These are phyloP conservation scores for Saccharomyces eubayanus DNA, from an alignment of 805 yeast genomes.

Conservation along the genomic window DNA sequence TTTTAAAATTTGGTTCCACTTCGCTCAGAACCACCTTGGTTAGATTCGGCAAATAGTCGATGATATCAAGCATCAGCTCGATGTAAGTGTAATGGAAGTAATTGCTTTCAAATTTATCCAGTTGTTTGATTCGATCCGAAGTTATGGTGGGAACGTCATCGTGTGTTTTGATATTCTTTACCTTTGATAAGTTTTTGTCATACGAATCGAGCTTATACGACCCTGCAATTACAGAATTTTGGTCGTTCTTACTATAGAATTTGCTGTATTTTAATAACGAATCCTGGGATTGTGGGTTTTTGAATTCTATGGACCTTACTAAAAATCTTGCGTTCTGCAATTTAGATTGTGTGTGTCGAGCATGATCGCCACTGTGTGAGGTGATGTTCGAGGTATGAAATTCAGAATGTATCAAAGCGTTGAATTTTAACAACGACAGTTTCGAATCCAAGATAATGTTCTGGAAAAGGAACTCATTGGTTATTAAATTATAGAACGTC, in stretches of 20 bases:
- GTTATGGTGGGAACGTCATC: not conserved
- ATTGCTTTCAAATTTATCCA: slow-evolving; percentile 17
- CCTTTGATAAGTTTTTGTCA: slow-evolving; percentile 17
- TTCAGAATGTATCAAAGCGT: slow-evolving; percentile 27
- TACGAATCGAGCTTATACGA: slow-evolving; percentile 14
- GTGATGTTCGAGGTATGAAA: slow-evolving; percentile 16
- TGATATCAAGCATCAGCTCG: slow-evolving; percentile 34
- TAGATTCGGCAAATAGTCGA: slow-evolving; percentile 42
- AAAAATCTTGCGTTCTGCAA: slow-evolving; percentile 23
- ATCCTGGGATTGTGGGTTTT: slow-evolving; percentile 28
- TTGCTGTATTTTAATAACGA: slow-evolving; percentile 28
- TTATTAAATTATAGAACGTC: slow-evolving; percentile 18
- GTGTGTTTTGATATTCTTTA: slow-evolving; percentile 11
- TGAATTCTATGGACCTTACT: slow-evolving; percentile 23
- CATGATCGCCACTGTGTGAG: slow-evolving; percentile 1
- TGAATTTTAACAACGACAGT: slow-evolving; percentile 23
- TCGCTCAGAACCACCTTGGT: slow-evolving; percentile 35
- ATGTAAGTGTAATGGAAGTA: slow-evolving; percentile 29
- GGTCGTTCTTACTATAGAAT: slow-evolving; percentile 14
- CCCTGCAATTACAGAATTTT: slow-evolving; percentile 21
- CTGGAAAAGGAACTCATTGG: slow-evolving; percentile 22
- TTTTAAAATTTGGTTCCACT: slow-evolving; percentile 45
- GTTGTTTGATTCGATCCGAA: slow-evolving; percentile 1
- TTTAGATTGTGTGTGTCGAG: not conserved
- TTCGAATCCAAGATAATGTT: slow-evolving; percentile 20